Percentiles rank a stretch among this genome's conserved stretches.
These are phyloP conservation scores for Melastoma malabathricum DNA, from an alignment of 345 rosid genomes.

Conservation along the genomic window DNA sequence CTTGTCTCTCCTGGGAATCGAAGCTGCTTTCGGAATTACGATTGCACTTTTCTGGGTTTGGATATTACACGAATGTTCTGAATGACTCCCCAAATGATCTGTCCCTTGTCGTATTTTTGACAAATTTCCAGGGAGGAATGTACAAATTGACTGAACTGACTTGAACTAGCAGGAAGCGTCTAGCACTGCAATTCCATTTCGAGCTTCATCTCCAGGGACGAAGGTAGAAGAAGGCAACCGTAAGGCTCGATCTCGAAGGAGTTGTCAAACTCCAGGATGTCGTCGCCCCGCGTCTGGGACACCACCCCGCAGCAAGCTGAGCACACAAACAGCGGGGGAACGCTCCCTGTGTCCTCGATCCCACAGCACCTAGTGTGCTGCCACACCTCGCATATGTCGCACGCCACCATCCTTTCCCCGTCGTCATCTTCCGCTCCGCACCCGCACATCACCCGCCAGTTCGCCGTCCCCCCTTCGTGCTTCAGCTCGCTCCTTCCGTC, in stretches of 20 bases:
- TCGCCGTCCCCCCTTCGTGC: conserved; percentile 59
- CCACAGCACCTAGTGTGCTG: conserved; percentile 81
- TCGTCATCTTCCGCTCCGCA: conserved; percentile 82
- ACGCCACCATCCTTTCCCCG: conserved; percentile 84
- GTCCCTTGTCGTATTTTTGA: neutral
- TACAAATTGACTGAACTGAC: too few relatives aligned
- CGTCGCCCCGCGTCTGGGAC: conserved; percentile 19
- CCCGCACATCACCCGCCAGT: conserved; percentile 63
- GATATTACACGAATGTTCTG: neutral
- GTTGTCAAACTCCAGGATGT: conserved; percentile 6
- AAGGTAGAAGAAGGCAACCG: conserved; percentile 7
- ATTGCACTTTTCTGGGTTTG: too few relatives aligned
- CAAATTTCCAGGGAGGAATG: neutral
- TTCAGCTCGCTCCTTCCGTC: conserved; percentile 24
- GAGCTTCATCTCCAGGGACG: neutral
- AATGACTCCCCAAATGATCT: conserved; percentile 2
- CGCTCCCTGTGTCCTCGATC: conserved; percentile 45
- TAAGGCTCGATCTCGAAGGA: neutral
- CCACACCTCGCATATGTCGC: conserved; percentile 83
- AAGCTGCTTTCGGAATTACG: too few relatives aligned
- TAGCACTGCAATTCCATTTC: conserved; percentile 5
- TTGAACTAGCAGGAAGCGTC: too few relatives aligned
- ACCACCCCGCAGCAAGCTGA: conserved; percentile 47
- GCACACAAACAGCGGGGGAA: conserved; percentile 69
- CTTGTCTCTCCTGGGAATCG: too few relatives aligned